Percentiles rank a stretch among this genome's conserved stretches.
phyloP scores from a whole-genome alignment of 129 eudicot genomes.

The Solidago caesia region DNA sequence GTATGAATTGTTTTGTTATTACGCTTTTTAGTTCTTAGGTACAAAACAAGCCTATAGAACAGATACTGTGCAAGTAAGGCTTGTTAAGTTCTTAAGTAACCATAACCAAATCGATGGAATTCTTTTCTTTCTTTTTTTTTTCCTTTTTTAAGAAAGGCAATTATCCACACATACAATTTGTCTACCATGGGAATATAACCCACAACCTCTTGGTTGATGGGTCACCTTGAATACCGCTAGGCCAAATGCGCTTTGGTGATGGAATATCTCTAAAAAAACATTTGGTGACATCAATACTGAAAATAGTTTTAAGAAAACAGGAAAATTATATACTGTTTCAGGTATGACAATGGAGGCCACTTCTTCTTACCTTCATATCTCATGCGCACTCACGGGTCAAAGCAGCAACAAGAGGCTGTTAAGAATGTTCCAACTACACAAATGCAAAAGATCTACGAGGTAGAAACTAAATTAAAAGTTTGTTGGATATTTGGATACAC shows the following conservation, averaged over 20 bases:
- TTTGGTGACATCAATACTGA: not conserved
- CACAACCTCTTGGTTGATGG: no score
- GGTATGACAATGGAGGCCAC: slow-evolving; percentile 91
- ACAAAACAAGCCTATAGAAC: no score
- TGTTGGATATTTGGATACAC: no score
- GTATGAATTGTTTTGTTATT: slow-evolving; percentile 39
- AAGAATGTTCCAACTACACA: slow-evolving; percentile 54
- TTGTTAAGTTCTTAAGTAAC: not conserved
- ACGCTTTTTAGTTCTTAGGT: not conserved
- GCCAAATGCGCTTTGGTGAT: no score
- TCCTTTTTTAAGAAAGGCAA: no score
- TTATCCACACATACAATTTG: no score
- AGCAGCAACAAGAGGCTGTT: slow-evolving; percentile 72
- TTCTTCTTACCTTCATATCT: slow-evolving; percentile 81
- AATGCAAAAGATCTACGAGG: slow-evolving; percentile 82
- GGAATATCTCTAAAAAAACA: no score
- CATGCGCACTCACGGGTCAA: slow-evolving; percentile 96
- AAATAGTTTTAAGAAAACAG: not conserved
- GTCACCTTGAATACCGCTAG: no score
- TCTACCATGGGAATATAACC: no score
- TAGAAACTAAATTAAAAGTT: slow-evolving; percentile 18
- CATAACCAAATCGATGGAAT: not conserved
- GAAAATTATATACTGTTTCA: slow-evolving; percentile 30
- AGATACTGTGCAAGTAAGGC: no score
- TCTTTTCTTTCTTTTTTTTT: not conserved